Base-by-base conservation (phyloP, 2,329 filamentous ascomycete genomes). In the Coniella vitis region DNA sequence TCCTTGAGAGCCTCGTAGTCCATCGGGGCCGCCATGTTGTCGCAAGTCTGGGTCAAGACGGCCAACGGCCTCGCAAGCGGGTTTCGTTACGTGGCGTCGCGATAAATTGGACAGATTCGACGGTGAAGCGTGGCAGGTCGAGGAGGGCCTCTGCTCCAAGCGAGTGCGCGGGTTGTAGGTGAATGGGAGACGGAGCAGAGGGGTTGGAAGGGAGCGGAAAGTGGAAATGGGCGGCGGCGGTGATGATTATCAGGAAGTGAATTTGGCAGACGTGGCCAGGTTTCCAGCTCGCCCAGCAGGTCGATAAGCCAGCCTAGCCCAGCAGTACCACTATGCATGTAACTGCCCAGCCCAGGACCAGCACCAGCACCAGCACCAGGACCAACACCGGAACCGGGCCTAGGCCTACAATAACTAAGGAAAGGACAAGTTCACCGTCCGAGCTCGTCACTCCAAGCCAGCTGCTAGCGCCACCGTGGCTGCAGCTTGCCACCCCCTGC, bases 1-100 rank as follows among this genome's bases (percentile, higher is more conserved):
- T 96, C 90, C 73, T 96, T 96, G 58, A 95, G 73, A 58, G 83
- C 79, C 68, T 96, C 90, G 76, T 89, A 95, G 67, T 95, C 90
- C 90, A 95, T 95, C 41, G 49, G 38, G 16, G 49, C 52, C 17
- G 47, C 45, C 51, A 53, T 53, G 40, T 29, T 48, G 39, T 48
- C 44, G 51, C 48, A 51, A 32, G 40, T 32, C 34, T 34, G 22
- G 38, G 34, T 41, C 45, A 21, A 29, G 36, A 38, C 45, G 38
- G 20, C 40, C 25, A 31, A 17, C 25, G 29, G 25, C 19, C 40
- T 31, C 40, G 16, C 40, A 17, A 12, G 40, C 25, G 40, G 29
- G 40, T 31, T 36, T n/a, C n/a, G n/a, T n/a, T n/a, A n/a, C 37
- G 38, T 47, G 25, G 40, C 29, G 45, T 35, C 45, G 45, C 29